Percentiles rank a stretch among this genome's conserved stretches.
phyloP scores from a whole-genome alignment of 768 basidiomycete genomes.

The Lactarius sp. region DNA sequence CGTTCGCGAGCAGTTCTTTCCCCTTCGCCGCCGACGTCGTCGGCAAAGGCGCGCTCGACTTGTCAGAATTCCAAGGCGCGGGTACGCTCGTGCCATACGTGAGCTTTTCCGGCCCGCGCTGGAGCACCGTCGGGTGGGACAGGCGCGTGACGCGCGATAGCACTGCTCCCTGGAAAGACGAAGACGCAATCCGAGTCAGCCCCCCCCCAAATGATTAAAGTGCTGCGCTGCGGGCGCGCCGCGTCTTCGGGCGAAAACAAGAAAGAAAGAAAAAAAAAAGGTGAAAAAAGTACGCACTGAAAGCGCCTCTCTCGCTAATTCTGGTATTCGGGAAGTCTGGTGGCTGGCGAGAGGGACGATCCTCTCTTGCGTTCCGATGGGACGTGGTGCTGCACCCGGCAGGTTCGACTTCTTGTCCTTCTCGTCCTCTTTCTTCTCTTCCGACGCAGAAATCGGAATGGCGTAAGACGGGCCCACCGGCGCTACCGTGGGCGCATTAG shows the following conservation, averaged over 20 bases:
- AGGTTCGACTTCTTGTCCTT: slow-evolving; percentile 46
- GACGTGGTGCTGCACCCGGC: slow-evolving; percentile 37
- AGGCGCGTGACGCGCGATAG: slow-evolving; percentile 57
- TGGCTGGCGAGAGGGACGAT: slow-evolving; percentile 61
- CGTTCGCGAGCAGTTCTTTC: slow-evolving; percentile 27
- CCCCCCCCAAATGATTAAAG: neutral
- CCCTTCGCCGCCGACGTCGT: slow-evolving; percentile 27
- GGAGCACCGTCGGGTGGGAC: slow-evolving; percentile 58
- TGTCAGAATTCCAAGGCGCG: slow-evolving; percentile 44
- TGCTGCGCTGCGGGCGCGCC: too few species aligned
- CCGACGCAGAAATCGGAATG: slow-evolving; percentile 39
- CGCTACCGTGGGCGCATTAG: slow-evolving; percentile 57
- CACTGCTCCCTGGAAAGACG: slow-evolving; percentile 43
- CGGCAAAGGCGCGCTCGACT: slow-evolving; percentile 24
- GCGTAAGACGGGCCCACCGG: slow-evolving; percentile 66
- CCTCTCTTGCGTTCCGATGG: slow-evolving; percentile 44
- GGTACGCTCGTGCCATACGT: slow-evolving; percentile 38
- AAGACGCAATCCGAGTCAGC: neutral
- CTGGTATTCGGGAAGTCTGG: slow-evolving; percentile 60
- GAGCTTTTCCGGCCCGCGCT: slow-evolving; percentile 42
- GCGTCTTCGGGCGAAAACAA: too few species aligned
- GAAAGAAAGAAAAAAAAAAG: neutral
- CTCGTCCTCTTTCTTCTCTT: slow-evolving; percentile 48
- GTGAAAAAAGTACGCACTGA: slow-evolving; percentile 44
- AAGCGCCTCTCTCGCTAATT: slow-evolving; percentile 60